phyloP scores from a whole-genome alignment of 164 flowering plant species.

The Taxillus chinensis region DNA sequence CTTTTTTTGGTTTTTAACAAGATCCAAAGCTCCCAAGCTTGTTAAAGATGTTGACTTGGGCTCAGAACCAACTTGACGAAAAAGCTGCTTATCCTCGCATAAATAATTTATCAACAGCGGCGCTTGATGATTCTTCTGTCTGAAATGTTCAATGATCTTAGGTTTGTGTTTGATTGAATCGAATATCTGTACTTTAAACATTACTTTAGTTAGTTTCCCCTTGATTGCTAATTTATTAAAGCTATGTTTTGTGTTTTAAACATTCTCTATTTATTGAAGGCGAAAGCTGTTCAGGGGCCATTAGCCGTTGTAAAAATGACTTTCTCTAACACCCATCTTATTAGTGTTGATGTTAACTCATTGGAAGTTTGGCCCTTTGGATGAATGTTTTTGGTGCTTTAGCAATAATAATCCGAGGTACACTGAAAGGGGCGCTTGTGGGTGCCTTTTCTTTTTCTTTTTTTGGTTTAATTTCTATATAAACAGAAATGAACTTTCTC shows the following conservation, averaged over 20 bases:
- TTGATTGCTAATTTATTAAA: not conserved
- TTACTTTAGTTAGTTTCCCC: not conserved
- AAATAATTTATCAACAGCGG: conserved; percentile 54
- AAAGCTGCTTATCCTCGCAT: conserved; percentile 81
- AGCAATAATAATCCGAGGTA: too few species aligned
- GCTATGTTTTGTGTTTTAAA: not conserved
- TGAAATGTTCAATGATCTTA: conserved; percentile 13
- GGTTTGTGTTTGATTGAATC: not conserved
- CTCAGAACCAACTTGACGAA: conserved; percentile 81
- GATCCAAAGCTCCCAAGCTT: conserved; percentile 92
- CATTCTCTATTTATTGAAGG: not conserved
- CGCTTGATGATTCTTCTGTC: conserved; percentile 63
- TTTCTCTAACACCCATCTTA: not conserved
- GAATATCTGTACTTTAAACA: not conserved
- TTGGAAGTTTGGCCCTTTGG: too few species aligned
- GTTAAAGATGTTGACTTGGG: conserved; percentile 85
- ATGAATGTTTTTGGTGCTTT: too few species aligned
- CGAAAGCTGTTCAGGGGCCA: not conserved
- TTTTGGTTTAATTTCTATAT: too few species aligned
- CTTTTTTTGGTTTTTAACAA: conserved; percentile 9
- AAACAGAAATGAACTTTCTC: too few species aligned
- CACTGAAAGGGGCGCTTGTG: too few species aligned
- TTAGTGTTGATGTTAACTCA: too few species aligned
- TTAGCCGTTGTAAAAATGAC: not conserved
- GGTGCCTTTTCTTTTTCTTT: too few species aligned